These are phyloP conservation scores for Isabelozyma heimii DNA, from an alignment of 805 yeast genomes.

Conservation along the genomic window DNA sequence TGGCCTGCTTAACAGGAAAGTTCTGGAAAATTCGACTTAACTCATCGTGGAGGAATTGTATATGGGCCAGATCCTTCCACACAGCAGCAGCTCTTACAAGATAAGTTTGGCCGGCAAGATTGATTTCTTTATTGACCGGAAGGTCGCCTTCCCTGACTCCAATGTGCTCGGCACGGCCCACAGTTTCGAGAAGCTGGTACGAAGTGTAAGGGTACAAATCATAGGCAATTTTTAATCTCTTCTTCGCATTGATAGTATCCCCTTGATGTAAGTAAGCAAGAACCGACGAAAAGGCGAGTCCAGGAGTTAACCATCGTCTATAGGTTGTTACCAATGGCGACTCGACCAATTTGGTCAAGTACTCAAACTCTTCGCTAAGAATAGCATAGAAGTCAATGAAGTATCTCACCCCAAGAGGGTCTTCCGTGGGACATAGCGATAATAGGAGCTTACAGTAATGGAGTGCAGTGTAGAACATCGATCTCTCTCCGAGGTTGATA, in stretches of 20 bases:
- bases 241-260: constrained; percentile 43
- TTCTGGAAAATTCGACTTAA: constrained; percentile 22
- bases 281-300: constrained; percentile 63
- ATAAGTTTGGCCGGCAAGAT: constrained; percentile 55
- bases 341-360: constrained; percentile 53
- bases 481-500: constrained; percentile 66
- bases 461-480: constrained; percentile 75
- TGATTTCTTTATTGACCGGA: constrained; percentile 24
- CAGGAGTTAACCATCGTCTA: constrained; percentile 68
- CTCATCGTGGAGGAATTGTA: constrained; percentile 47
- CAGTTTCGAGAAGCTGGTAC: constrained; percentile 42
- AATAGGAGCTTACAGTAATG: constrained; percentile 69
- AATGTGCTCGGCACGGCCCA: constrained; percentile 33
- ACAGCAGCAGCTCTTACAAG: constrained; percentile 50
- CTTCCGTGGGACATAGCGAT: constrained; percentile 71
- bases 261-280: constrained; percentile 55
- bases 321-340: constrained; percentile 60
- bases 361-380: constrained; percentile 61
- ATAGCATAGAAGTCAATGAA: constrained; percentile 79
- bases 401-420: constrained; percentile 81
- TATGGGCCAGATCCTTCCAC: constrained; percentile 50
- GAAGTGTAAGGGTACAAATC: constrained; percentile 58
- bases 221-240: constrained; percentile 50
- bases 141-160: constrained; percentile 7
- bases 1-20: constrained; percentile 1